Evolutionary conservation across 495 filamentous ascomycete species (phyloP), one percentile per base, ranked within the genome.

Genomic region (Sphaerosporella brunnea): DNA sequence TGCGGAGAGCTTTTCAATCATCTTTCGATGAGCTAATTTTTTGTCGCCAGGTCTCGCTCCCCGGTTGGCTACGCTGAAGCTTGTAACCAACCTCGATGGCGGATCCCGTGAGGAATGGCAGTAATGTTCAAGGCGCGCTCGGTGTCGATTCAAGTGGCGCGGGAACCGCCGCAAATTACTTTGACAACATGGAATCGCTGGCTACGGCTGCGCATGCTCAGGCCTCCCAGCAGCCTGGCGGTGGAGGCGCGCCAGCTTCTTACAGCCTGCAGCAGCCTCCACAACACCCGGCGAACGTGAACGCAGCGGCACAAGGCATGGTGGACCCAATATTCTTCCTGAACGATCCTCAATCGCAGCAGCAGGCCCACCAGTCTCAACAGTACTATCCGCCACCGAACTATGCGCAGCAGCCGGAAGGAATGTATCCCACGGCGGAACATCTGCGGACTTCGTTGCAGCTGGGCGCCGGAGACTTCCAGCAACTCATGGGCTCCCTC

Each of bases 301-400:
- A 8, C 36, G 35, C 52, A 28, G 45, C 38, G n/a, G 52, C 49
- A 39, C 48, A 50, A 13, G 36, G 44, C 32, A 43, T 57, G n/a
- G 53, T 60, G 2, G 50, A 56, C 37, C 53, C 58, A 30, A 53
- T 61, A 46, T 61, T 56, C 47, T 61, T 61, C 51, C 51, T 61
- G 50, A 49, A 40, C 25, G 51, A 51, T 39, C 48, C 24, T 10
- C 25, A 50, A 21, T 53, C 60, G 25, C 53, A 56, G 42, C 57
- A 56, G 23, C 50, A 56, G 21, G 49, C 45, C 3, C 55, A 49
- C 19, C 38, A 42, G 16, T 41, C 51, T 8, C 58, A 60, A 36
- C 48, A 51, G 23, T 59, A 52, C 30, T 60, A 60, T 20, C 35
- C 47, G 19, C 53, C 58, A 30, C 55, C 54, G 35, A 39, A 49